phyloP scores from a whole-genome alignment of 495 filamentous ascomycete species.

The Lophium mytilinum region DNA sequence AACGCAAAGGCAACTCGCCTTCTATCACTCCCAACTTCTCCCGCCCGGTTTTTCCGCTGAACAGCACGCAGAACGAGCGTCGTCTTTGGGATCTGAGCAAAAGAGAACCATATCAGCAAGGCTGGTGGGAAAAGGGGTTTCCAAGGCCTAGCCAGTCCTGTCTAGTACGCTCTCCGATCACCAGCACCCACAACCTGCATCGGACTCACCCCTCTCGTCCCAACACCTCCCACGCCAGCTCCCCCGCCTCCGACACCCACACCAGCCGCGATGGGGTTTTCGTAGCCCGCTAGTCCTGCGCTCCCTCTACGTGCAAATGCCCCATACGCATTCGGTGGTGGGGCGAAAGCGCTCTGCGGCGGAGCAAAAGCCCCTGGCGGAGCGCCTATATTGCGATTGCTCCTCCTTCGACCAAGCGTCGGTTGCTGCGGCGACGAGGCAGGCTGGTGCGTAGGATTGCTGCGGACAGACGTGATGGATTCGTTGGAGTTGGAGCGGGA shows the following conservation, averaged over 20 bases:
- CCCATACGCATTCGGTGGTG: conserved; percentile 2
- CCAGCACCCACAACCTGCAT: not conserved
- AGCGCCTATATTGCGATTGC: conserved; percentile 18
- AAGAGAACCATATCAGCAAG: no score
- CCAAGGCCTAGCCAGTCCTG: no score
- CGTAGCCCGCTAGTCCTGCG: no score
- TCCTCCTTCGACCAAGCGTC: conserved; percentile 12
- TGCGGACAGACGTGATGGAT: conserved; percentile 1
- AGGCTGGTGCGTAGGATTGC: not conserved
- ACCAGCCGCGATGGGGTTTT: not conserved
- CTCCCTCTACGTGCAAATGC: no score
- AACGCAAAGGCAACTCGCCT: no score
- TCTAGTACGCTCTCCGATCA: no score
- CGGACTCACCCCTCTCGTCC: not conserved
- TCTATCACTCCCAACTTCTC: no score
- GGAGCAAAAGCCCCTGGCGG: conserved; percentile 1
- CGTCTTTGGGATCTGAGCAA: no score
- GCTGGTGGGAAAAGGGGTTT: no score
- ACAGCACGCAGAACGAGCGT: no score
- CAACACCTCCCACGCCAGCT: not conserved
- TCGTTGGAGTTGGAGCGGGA: conserved; percentile 18
- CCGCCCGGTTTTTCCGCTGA: no score
- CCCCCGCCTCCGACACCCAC: not conserved
- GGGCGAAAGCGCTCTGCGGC: not conserved
- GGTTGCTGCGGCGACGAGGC: conserved; percentile 8